Base-by-base conservation (phyloP, 1,139 yeast species). In the Scheffersomyces lignicola region DNA sequence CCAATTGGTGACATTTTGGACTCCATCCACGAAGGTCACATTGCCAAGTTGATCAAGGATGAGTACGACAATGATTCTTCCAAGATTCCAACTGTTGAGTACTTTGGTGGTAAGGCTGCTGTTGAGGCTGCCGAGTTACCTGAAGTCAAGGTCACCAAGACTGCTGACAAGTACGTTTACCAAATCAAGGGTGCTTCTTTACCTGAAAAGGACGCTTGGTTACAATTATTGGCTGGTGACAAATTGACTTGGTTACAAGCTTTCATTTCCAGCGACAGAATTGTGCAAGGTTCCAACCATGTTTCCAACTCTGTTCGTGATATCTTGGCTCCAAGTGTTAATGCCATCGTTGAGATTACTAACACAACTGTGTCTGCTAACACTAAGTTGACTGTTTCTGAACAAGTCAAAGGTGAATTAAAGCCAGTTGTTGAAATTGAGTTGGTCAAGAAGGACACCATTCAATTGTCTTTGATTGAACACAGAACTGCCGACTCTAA, bases 1-100 rank as follows among this genome's bases (percentile, higher is more conserved):
- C 97, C 98, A 52, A 86, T 92, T 58, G 83, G 86, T 63, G 86
- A 83, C 33, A 89, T 92, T 49, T 69, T 92, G 70, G 97, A 90
- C 57, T 70, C 76, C 46, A 83, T 92, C 44, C 97, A 94, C 55
- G 80, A 89, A 32, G 96, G 96, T 42, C 97, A 90, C 63, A 84
- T 92, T 56, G 65, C 69, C 40, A 78, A 65, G 51, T 76, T 87
- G 56, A 58, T 86, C 48, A 65, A 73, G 48, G 95, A 87, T 48
- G 78, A 71, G 42, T 92, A 92, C 64, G 62, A 59, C 37, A 82
- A 81, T 47, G 90, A 89, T 51, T 76, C 60, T 40, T 67, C 89
- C 20, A 69, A 68, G 50, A 80, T 94, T 49, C 97, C 98, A 35
- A 78, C 73, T 45, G 89, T 89, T 47, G 97, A 90, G 65, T 88